Evolutionary conservation across 106 monocot species (phyloP), one percentile per base, ranked within the genome.

Genomic region (Ottelia alismoides): DNA sequence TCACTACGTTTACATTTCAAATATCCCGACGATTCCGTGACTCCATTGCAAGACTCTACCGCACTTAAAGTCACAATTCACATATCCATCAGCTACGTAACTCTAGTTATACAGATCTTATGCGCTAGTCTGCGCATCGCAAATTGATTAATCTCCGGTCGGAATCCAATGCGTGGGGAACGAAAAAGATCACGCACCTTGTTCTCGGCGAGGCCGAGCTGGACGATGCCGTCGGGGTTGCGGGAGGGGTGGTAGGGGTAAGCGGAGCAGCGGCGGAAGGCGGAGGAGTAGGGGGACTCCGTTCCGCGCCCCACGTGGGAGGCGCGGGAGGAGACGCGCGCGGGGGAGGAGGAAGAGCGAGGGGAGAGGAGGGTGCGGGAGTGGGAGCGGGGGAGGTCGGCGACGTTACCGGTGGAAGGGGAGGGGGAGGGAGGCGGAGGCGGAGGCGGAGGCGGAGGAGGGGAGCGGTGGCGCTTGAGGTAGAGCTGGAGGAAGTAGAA

Each of bases 401-500:
- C 45, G n/a, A 72, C 63, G 51, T 65, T 57, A 1, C 27, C 31
- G 1, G 50, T 24, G 4, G 70, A 60, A 1, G 60, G 27, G 7
- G 57, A 48, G 10, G 80, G 28, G 43, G 81, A 50, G 0, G 62
- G 29, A 11, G 20, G 52, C 18, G 56, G 74, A 6, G 52, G 56
- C n/a, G n/a, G n/a, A n/a, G n/a, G n/a, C n/a, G n/a, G n/a, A n/a
- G 76, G 51, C 16, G 63, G 76, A 22, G 52, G 40, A 17, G 54
- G 20, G 9, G 70, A 48, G 40, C 71, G 71, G 40, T 71, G 63
- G 35, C 77, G 70, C 57, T 75, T 82, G 79, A 92, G 77, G 71
- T 92, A 87, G 52, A 87, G 70, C 59, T 92, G 92, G 48, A 86
- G 69, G 83, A 87, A 75, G 74, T 92, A 92, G 69, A 83, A 87